Base-by-base conservation (phyloP, 2,329 filamentous ascomycete genomes). In the Parastagonospora avenae region DNA sequence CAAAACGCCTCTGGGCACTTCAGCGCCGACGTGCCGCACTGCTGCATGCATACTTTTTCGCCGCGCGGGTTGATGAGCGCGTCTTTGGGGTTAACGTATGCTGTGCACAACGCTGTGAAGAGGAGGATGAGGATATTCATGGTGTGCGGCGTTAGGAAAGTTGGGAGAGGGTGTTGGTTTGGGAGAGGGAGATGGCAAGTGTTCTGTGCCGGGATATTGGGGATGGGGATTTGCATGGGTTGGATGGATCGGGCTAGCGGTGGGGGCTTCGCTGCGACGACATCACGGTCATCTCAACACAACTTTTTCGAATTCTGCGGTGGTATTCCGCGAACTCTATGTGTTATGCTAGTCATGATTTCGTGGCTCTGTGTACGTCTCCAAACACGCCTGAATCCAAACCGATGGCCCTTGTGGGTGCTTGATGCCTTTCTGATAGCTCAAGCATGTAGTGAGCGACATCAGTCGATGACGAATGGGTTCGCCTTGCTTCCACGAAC, bases 1-100 rank as follows among this genome's bases (percentile, higher is more conserved):
- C 38, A 42, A 47, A 54, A 54, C n/a, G 51, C 51, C 38, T 50
- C 51, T 8, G 46, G 51, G 32, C 51, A 54, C 29, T 41, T 40
- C 6, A 54, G 19, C 24, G 37, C 46, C 35, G 35, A 40, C 30
- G 46, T 50, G 2, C 46, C 47, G 36, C 46, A 50, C 32, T 54
- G 51, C 24, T 54, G 39, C 33, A 54, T 28, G 15, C 51, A 54
- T 24, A 50, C 51, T 41, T 47, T 54, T 37, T 45, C 33, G 15
- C 51, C 51, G 4, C 46, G 46, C 9, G 51, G 51, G 32, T 48
- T 54, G 40, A 54, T n/a, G 4, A 54, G 51, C 30, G 39, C 38
- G 27, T 54, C 46, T 44, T 54, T 54, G 32, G 51, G 46, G 15
- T 54, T 37, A 4, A 32, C 32, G 36, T 42, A 46, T 19, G 42